Evolutionary conservation across 208 protist species (phyloP).

Genomic region (Leishmania amazonensis): DNA sequence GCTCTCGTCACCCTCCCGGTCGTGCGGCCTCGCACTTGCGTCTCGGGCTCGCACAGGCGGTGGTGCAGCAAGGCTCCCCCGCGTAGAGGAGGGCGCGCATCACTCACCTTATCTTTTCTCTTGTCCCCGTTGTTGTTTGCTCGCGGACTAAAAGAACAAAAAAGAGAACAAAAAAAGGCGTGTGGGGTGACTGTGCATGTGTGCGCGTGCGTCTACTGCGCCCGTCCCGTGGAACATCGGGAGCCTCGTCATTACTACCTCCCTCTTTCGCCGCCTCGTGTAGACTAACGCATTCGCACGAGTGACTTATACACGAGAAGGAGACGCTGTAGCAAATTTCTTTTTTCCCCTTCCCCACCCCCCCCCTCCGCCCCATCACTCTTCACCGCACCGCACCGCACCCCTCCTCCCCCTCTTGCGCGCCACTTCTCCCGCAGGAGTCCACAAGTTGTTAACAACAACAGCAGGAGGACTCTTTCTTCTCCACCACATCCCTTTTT

Average conservation of each 20-base stretch:
- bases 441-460: background rate
- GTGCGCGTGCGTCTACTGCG: background rate
- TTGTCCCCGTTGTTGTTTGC: background rate
- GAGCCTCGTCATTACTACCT: background rate
- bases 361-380: background rate
- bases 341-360: background rate
- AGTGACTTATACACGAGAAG: slow-evolving; percentile 1
- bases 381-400: background rate
- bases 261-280: background rate
- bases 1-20: background rate
- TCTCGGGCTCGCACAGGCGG: background rate
- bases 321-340: background rate
- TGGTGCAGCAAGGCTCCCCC: background rate
- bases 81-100: background rate
- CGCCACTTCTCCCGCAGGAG: background rate
- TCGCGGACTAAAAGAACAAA: background rate
- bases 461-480: background rate
- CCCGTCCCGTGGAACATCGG: background rate
- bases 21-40: background rate
- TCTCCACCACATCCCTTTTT: background rate
- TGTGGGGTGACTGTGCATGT: background rate
- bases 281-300: background rate
- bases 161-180: background rate
- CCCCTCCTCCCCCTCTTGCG: background rate
- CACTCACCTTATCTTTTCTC: background rate